Conservation (phyloP, 2,329 filamentous ascomycete genomes). For the Acarospora socialis region DNA sequence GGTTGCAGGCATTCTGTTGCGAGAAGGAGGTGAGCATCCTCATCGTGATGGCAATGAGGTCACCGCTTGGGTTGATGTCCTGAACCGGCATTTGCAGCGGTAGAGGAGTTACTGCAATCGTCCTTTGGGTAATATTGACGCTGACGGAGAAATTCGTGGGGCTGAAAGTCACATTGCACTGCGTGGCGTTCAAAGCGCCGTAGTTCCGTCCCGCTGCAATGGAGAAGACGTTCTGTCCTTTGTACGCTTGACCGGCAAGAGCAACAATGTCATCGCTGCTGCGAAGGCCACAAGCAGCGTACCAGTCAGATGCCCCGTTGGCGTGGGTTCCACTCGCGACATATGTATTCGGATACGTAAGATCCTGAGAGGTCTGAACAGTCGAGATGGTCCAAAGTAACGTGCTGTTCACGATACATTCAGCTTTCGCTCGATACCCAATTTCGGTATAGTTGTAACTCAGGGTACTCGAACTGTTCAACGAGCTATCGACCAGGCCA, state of each 20-base stretch:
- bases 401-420: constrained; percentile 4
- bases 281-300: too few relatives aligned
- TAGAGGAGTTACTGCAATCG: too few relatives aligned
- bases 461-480: too few relatives aligned
- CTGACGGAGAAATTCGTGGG: constrained; percentile 1
- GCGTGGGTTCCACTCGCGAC: too few relatives aligned
- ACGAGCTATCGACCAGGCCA: constrained; percentile 15
- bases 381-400: too few relatives aligned
- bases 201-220: constrained; percentile 2
- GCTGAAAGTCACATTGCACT: constrained; percentile 1
- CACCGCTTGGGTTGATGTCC: too few relatives aligned
- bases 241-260: not conserved
- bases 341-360: too few relatives aligned
- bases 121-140: not conserved
- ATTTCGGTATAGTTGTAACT: constrained; percentile 3
- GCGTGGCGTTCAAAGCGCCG: not conserved
- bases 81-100: too few relatives aligned
- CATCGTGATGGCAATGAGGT: not conserved
- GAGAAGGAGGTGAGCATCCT: not conserved
- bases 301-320: too few relatives aligned
- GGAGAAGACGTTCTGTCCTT: not conserved
- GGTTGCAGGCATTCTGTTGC: not conserved
- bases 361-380: too few relatives aligned
- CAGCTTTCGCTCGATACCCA: not conserved
- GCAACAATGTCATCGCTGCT: not conserved